Percentiles rank a stretch among this genome's conserved stretches.
phyloP scores from a whole-genome alignment of 495 filamentous ascomycete species.

The Penicillium manginii region DNA sequence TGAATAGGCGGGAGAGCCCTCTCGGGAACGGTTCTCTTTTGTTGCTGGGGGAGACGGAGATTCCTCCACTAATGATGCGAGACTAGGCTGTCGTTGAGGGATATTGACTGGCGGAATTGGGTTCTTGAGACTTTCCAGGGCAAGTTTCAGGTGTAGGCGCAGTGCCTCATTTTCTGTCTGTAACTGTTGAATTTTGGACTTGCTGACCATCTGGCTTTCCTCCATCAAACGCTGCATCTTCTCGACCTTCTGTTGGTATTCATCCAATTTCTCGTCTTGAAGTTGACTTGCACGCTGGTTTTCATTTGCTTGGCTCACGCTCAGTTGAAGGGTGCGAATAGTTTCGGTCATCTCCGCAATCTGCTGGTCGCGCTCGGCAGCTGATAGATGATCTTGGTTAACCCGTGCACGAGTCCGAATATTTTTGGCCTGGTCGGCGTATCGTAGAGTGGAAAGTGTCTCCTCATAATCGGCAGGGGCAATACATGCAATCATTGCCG shows the following conservation, averaged over 20 bases:
- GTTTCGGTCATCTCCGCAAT: conserved; percentile 93
- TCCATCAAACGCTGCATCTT: conserved; percentile 94
- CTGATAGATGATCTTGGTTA: conserved; percentile 87
- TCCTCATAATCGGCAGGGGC: conserved; percentile 95
- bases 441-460: conserved; percentile 92
- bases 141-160: conserved; percentile 81
- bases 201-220: conserved; percentile 81
- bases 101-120: conserved; percentile 65
- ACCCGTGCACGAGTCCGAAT: conserved; percentile 97
- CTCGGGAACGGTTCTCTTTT: conserved; percentile 44
- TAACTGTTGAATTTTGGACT: conserved; percentile 86
- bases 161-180: conserved; percentile 89
- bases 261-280: conserved; percentile 77
- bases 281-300: conserved; percentile 54
- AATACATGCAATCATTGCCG: conserved; percentile 98
- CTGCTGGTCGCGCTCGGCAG: conserved; percentile 89
- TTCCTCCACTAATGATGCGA: conserved; percentile 44
- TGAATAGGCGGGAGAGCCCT: conserved; percentile 32
- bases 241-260: conserved; percentile 85
- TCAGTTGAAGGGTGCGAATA: conserved; percentile 81
- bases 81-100: conserved; percentile 38
- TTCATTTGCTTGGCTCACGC: conserved; percentile 57
- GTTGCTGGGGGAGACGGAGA: conserved; percentile 26
- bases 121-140: conserved; percentile 83
- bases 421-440: conserved; percentile 96